Base-by-base conservation (phyloP, 441 rosid genomes). In the Dalechampia spathulata region DNA sequence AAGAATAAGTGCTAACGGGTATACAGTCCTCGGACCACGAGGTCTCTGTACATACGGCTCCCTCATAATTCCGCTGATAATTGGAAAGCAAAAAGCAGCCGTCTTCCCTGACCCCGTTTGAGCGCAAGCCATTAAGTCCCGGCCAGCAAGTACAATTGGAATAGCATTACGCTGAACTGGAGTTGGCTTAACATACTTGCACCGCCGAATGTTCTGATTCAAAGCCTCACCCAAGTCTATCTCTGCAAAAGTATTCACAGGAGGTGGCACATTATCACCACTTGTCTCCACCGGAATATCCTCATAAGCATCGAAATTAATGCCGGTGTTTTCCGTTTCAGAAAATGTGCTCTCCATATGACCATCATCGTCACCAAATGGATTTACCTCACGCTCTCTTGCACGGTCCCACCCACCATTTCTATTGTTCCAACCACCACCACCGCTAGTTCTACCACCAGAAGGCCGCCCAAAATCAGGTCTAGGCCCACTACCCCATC, bases 71-170 rank as follows among this genome's bases (percentile, higher is more conserved):
- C 96, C 94, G 73, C 82, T 82, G 44, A 90, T 82, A 56, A 82
- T 82, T 22, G 98, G 98, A 61, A 90, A 90, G 62, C 98, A 90
- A 62, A 90, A 90, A 11, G 96, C 97, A 50, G 94, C 94, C 17
- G 96, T 90, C 82, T 87, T 90, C 30, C 96, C 96, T 4, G 98
- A 90, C 13, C 96, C 95, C 26, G 96, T 90, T 74, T 90, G 94
- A 25, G 96, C 94, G 80, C 97, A 90, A 34, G 97, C 97, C 97
- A 90, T 90, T 80, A 87, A 77, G 72, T 87, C 97, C 32, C 96
- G 72, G 11, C 96, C 91, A 1, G 67, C 81, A 56, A 79, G 69
- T 54, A 83, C 71, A 39, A 90, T 90, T 16, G 97, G 97, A 48
- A 90, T 83, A 8, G 95, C 85, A 83, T 90, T 62, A 42, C 95